These are phyloP conservation scores for Solanum ossicruentum DNA, from an alignment of 257 asterid species.

Conservation along the genomic window DNA sequence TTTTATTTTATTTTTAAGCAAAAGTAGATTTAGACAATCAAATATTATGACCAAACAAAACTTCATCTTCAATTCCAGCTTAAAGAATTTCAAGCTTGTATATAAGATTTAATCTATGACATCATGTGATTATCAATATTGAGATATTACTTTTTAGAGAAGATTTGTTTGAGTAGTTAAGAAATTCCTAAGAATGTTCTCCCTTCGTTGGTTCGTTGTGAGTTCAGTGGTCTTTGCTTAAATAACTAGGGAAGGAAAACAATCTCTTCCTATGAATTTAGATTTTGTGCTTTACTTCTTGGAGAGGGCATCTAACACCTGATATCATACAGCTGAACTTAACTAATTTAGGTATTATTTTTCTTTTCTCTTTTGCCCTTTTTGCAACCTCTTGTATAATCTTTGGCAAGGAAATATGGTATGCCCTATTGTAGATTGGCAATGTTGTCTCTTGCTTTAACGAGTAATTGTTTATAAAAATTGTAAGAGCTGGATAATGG, in stretches of 20 bases:
- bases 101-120: too few species aligned
- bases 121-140: too few species aligned
- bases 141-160: too few species aligned
- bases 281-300: neutral
- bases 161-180: too few species aligned
- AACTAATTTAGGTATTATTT: neutral
- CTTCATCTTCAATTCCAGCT: too few species aligned
- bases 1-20: neutral
- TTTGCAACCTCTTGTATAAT: neutral
- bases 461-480: neutral
- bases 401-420: neutral
- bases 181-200: neutral
- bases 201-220: neutral
- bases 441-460: neutral
- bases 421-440: neutral
- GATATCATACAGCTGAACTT: neutral
- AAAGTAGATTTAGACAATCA: neutral
- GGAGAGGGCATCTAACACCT: neutral
- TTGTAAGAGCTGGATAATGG: neutral
- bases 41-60: too few species aligned
- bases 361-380: neutral
- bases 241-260: neutral
- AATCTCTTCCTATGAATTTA: too few species aligned
- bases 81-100: too few species aligned
- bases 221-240: conserved; percentile 1